These are phyloP conservation scores for Planoprotostelium fungivorum DNA, from an alignment of 78 protist species.

Conservation along the genomic window DNA sequence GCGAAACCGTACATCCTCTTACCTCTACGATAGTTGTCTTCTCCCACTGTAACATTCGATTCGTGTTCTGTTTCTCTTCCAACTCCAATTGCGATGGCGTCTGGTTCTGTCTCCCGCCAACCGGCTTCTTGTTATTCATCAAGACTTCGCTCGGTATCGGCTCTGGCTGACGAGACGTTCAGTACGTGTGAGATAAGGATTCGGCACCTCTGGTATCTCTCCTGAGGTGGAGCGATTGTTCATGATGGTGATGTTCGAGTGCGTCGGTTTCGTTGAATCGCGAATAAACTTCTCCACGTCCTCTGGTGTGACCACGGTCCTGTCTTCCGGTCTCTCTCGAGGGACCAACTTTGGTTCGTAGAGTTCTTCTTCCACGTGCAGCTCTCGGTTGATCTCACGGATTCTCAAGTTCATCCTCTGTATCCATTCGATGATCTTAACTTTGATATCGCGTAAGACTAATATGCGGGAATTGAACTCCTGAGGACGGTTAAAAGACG, in stretches of 20 bases:
- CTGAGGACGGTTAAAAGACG: background rate
- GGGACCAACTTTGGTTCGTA: background rate
- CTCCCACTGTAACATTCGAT: background rate
- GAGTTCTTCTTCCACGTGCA: constrained; percentile 13
- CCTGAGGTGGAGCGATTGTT: too few relatives aligned
- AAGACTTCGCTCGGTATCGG: too few relatives aligned
- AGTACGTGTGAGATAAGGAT: too few relatives aligned
- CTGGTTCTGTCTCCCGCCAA: too few relatives aligned
- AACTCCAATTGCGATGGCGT: background rate
- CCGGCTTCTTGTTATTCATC: too few relatives aligned
- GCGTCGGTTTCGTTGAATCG: background rate
- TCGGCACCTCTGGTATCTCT: too few relatives aligned
- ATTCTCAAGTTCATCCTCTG: constrained; percentile 1
- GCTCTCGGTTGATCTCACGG: constrained; percentile 20
- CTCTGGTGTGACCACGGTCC: background rate
- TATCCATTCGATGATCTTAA: constrained; percentile 12
- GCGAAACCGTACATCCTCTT: background rate
- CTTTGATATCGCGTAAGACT: constrained; percentile 59
- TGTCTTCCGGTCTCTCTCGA: background rate
- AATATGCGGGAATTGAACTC: constrained; percentile 60
- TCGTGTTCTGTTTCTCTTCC: background rate
- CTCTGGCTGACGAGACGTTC: too few relatives aligned
- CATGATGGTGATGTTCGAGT: background rate
- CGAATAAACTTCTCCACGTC: background rate
- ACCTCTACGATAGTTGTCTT: background rate